Percentiles rank a stretch among this genome's conserved stretches.
Evolutionary conservation across 495 filamentous ascomycete genomes (phyloP).

Genomic region (Rostrohypoxylon terebratum): DNA sequence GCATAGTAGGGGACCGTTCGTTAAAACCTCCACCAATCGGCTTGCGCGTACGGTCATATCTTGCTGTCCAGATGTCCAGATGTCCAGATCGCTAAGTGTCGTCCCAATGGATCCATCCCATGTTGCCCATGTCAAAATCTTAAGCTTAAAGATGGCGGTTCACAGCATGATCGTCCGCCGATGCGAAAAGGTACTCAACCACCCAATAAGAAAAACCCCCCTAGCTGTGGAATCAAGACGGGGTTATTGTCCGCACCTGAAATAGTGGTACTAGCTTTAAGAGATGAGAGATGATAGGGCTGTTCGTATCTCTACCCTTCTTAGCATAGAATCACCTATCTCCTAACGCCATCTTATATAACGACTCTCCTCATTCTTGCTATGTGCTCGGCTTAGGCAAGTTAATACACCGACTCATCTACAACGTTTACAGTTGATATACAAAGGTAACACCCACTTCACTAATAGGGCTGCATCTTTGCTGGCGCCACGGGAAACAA

Average conservation of each 20-base stretch:
- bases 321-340: slow-evolving; percentile 19
- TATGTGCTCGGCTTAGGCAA: slow-evolving; percentile 22
- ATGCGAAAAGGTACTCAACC: slow-evolving; percentile 29
- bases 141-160: slow-evolving; percentile 22
- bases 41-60: slow-evolving; percentile 28
- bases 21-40: slow-evolving; percentile 28
- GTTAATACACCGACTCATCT: slow-evolving; percentile 20
- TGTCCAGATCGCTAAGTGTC: slow-evolving; percentile 15
- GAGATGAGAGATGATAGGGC: slow-evolving; percentile 33
- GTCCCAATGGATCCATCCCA: slow-evolving; percentile 5
- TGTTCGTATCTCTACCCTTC: slow-evolving; percentile 35
- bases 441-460: background rate
- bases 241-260: slow-evolving; percentile 12
- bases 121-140: slow-evolving; percentile 8
- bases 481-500: slow-evolving; percentile 41
- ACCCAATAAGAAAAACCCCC: slow-evolving; percentile 21
- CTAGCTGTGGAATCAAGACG: slow-evolving; percentile 33
- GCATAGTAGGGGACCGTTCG: slow-evolving; percentile 17
- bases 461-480: slow-evolving; percentile 5
- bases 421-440: slow-evolving; percentile 16
- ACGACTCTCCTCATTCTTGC: slow-evolving; percentile 31
- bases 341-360: slow-evolving; percentile 42
- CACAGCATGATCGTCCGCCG: slow-evolving; percentile 31
- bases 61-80: background rate
- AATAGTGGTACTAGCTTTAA: slow-evolving; percentile 25